phyloP scores from a whole-genome alignment of 345 rosid species.

The Heritiera fomes region DNA sequence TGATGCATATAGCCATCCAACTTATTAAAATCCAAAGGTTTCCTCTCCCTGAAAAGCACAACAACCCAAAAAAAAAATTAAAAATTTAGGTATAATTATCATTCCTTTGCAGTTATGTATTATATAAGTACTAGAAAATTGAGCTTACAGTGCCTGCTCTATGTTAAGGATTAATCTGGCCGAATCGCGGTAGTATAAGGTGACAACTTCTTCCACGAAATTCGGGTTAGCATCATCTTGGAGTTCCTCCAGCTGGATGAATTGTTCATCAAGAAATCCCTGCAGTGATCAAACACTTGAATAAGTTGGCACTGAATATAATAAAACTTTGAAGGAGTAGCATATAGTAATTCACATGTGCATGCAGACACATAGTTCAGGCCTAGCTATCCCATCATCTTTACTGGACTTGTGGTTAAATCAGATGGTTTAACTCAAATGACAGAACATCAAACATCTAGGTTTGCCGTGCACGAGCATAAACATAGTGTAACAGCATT shows the following conservation, averaged over 20 bases:
- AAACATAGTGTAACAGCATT: background rate
- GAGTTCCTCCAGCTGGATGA: constrained; percentile 65
- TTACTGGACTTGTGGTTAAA: too few species aligned
- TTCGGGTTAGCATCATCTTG: constrained; percentile 75
- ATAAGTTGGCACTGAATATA: background rate
- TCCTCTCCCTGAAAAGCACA: constrained; percentile 45
- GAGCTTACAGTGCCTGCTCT: constrained; percentile 60
- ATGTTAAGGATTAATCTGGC: constrained; percentile 45
- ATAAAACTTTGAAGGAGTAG: background rate
- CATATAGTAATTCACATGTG: background rate
- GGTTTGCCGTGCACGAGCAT: background rate
- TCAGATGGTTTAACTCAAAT: too few species aligned
- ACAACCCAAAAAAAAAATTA: too few species aligned
- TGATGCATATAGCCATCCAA: constrained; percentile 86
- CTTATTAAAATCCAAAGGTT: constrained; percentile 59
- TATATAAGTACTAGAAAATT: background rate
- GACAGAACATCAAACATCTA: too few species aligned
- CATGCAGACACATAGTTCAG: background rate
- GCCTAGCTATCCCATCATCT: too few species aligned
- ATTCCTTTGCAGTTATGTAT: background rate
- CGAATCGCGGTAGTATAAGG: constrained; percentile 65
- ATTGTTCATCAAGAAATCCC: constrained; percentile 72
- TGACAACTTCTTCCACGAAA: constrained; percentile 72
- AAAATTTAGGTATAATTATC: background rate
- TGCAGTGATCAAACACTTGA: constrained; percentile 10